These are phyloP conservation scores for Andrographis paniculata DNA, from an alignment of 305 asterid genomes.

Conservation along the genomic window DNA sequence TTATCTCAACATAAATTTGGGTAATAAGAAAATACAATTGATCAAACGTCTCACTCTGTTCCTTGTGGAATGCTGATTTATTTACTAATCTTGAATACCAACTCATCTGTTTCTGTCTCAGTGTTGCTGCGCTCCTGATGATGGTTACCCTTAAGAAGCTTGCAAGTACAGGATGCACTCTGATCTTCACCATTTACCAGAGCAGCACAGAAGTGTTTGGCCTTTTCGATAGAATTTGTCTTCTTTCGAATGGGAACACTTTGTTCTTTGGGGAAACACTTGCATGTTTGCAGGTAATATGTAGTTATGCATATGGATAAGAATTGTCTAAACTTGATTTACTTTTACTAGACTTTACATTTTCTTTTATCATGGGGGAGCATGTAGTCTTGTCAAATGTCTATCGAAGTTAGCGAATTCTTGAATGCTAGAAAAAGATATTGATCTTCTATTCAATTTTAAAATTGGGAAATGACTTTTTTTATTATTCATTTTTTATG, in stretches of 20 bases:
- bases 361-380: too few species aligned
- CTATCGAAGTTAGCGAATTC: too few species aligned
- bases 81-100: too few species aligned
- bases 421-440: not conserved
- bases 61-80: too few species aligned
- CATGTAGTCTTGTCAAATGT: too few species aligned
- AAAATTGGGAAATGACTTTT: not conserved
- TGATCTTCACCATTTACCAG: slow-evolving; percentile 89
- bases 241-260: slow-evolving; percentile 96
- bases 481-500: slow-evolving; percentile 21
- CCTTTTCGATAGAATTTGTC: slow-evolving; percentile 92
- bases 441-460: slow-evolving; percentile 3
- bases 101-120: slow-evolving; percentile 26
- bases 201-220: slow-evolving; percentile 99
- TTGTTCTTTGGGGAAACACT: slow-evolving; percentile 98
- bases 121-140: slow-evolving; percentile 96
- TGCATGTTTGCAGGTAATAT: slow-evolving; percentile 93
- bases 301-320: not conserved
- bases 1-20: not conserved
- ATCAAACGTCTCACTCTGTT: slow-evolving; percentile 12
- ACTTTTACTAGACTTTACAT: too few species aligned
- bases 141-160: slow-evolving; percentile 99
- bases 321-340: slow-evolving; percentile 1
- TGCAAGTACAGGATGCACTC: slow-evolving; percentile 93
- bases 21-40: slow-evolving; percentile 1